A percentile compares a stretch with the other conserved stretches of the same genome.
These are phyloP conservation scores for Ogataea hybrid DNA, from an alignment of 1,139 yeast species.

Conservation along the genomic window DNA sequence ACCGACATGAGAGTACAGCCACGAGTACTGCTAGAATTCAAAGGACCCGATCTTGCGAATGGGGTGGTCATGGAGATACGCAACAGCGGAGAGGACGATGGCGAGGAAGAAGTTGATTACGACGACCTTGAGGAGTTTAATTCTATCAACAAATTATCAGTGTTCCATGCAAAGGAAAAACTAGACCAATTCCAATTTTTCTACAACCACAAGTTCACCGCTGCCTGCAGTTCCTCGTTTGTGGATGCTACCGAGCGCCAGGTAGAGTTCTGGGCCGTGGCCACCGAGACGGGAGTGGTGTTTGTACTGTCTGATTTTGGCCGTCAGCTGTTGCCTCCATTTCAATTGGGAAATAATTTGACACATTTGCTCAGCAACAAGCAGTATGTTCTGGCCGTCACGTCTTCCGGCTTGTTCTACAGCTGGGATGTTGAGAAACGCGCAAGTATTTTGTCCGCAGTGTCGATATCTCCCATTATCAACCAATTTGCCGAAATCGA, in stretches of 20 bases:
- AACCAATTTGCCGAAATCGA: conserved; percentile 37
- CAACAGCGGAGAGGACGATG: conserved; percentile 21
- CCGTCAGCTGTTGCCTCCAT: conserved; percentile 42
- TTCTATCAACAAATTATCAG: conserved; percentile 20
- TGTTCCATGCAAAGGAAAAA: conserved; percentile 9
- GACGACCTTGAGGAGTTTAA: conserved; percentile 25
- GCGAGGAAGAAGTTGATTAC: conserved; percentile 14
- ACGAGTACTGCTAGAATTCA: conserved; percentile 22
- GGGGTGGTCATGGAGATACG: conserved; percentile 27
- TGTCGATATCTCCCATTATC: conserved; percentile 53
- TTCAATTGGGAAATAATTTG: conserved; percentile 60
- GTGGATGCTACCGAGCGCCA: conserved; percentile 8
- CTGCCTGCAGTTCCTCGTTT: conserved; percentile 23
- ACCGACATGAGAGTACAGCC: conserved; percentile 28
- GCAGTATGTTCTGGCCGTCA: conserved; percentile 53
- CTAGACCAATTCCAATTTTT: conserved; percentile 20
- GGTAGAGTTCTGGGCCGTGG: conserved; percentile 47
- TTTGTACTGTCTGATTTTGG: conserved; percentile 77
- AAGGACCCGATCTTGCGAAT: conserved; percentile 11
- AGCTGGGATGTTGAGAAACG: conserved; percentile 45
- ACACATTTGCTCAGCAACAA: conserved; percentile 51
- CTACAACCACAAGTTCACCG: conserved; percentile 25
- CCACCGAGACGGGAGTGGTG: conserved; percentile 67
- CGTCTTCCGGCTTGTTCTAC: conserved; percentile 47
- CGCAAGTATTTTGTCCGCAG: conserved; percentile 37